Base-by-base conservation (phyloP, 2,329 filamentous ascomycete species). In the Zymoseptoria crescenta region DNA sequence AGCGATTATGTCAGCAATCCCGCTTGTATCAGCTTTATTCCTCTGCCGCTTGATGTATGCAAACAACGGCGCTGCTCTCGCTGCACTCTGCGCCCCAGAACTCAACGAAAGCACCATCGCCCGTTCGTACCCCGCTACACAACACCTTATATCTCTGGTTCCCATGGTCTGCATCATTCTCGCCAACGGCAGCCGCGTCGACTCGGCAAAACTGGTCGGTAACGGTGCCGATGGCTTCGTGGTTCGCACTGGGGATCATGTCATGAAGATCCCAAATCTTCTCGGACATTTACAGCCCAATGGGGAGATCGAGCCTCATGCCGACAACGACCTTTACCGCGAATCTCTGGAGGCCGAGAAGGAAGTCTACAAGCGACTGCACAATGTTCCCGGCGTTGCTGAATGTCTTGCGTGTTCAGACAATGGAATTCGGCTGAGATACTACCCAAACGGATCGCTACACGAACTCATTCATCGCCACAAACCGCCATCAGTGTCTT, bases 231-330 rank as follows among this genome's bases (percentile, higher is more conserved):
- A 62, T 56, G 58, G 60, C 58, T 58, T 62, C 13, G 45, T 62
- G 30, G 49, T 62, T 16, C 57, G 60, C 49, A 49, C 50, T 19
- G 53, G 28, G 7, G 20, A 52, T 20, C 54, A 56, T 48, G 59
- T 62, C 16, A n/a, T 62, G 54, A 62, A 62, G 30, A 57, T 57
- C 55, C 59, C 57, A 9, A 59, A 57, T 16, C 59, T 62, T 51
- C 52, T 55, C 45, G 59, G 59, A 48, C 21, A 30, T 29, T 10
- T 59, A 30, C 59, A 54, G 24, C 50, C 57, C 27, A 52, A 52
- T 28, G 57, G 59, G 8, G 53, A 52, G 3, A 62, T 62, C 35
- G 49, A 59, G 52, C 49, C 20, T 48, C 20, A 62, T 20, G 30
- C 27, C 56, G 59, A 61, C 50, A 61, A 61, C 54, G 19, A 35